Conservation (phyloP, 768 basidiomycete species). For the Suillus luteus region DNA sequence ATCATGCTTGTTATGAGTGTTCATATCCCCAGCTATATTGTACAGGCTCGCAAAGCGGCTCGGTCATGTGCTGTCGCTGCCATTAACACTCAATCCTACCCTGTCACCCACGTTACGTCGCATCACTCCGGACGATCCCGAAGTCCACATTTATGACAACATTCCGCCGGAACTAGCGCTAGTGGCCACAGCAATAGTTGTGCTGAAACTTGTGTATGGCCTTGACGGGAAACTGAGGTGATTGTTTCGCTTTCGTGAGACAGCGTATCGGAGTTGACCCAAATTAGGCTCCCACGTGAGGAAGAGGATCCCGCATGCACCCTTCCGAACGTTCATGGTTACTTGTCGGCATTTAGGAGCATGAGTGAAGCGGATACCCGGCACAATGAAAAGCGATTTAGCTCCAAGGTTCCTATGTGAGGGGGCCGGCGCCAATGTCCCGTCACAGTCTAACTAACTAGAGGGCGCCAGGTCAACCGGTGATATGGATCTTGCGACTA, state of each 20-base stretch:
- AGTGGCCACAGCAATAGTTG: conserved; percentile 59
- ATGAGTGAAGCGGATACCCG: conserved; percentile 37
- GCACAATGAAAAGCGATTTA: conserved; percentile 40
- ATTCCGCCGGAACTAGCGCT: conserved; percentile 70
- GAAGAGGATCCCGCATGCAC: conserved; percentile 60
- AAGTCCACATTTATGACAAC: conserved; percentile 58
- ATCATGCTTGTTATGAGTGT: conserved; percentile 2
- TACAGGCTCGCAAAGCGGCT: conserved; percentile 67
- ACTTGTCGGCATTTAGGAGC: conserved; percentile 43
- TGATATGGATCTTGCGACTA: conserved; percentile 48
- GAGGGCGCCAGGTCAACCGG: conserved; percentile 47
- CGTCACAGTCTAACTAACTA: conserved; percentile 12
- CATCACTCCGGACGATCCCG: conserved; percentile 40
- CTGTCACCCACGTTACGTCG: conserved; percentile 46
- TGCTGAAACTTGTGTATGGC: conserved; percentile 85
- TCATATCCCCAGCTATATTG: conserved; percentile 47
- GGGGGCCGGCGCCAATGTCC: conserved; percentile 25
- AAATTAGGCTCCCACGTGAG: conserved; percentile 44
- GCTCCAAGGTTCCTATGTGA: conserved; percentile 49
- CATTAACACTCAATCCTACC: conserved; percentile 59
- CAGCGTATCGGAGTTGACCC: conserved; percentile 15
- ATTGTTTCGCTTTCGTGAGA: conserved; percentile 16
- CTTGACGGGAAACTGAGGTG: conserved; percentile 70
- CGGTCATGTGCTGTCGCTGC: conserved; percentile 54
- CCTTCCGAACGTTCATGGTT: conserved; percentile 53